Conservation (phyloP, 352 stramenopile species). For the Phytophthora rubi region DNA sequence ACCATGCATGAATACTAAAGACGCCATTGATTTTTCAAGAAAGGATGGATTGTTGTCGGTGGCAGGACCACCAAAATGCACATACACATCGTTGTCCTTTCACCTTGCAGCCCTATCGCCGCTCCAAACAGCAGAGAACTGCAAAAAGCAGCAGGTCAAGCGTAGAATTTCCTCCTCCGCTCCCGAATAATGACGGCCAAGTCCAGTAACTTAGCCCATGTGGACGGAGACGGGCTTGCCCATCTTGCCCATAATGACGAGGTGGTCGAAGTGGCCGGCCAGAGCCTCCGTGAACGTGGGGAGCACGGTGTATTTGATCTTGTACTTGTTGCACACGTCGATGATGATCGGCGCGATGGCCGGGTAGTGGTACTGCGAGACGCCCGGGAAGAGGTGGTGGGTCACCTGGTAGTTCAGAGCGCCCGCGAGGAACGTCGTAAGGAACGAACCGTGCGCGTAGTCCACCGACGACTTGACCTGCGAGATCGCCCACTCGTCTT, state of each 20-base stretch:
- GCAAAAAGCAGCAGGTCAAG: conserved; percentile 6
- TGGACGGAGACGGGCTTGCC: conserved; percentile 81
- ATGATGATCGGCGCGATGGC: conserved; percentile 93
- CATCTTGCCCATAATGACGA: conserved; percentile 89
- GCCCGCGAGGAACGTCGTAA: conserved; percentile 94
- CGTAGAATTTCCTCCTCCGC: neutral
- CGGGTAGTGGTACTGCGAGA: conserved; percentile 95
- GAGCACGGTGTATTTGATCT: conserved; percentile 92
- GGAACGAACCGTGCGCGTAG: conserved; percentile 83
- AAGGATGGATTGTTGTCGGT: conserved; percentile 27
- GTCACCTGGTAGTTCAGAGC: conserved; percentile 98
- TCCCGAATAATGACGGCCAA: conserved; percentile 3
- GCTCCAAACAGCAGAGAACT: neutral
- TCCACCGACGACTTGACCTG: conserved; percentile 96
- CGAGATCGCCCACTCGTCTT: conserved; percentile 92
- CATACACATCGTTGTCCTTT: conserved; percentile 7
- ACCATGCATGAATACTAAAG: neutral
- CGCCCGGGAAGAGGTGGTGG: conserved; percentile 92
- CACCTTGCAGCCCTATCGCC: neutral
- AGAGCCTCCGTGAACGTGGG: conserved; percentile 84
- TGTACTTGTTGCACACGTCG: conserved; percentile 93
- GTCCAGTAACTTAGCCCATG: conserved; percentile 76
- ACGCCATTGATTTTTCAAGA: conserved; percentile 12
- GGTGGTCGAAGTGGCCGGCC: conserved; percentile 87
- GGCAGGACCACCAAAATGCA: conserved; percentile 26